Conservation (phyloP, 73 alveolate species). For the Breviolum minutum region DNA sequence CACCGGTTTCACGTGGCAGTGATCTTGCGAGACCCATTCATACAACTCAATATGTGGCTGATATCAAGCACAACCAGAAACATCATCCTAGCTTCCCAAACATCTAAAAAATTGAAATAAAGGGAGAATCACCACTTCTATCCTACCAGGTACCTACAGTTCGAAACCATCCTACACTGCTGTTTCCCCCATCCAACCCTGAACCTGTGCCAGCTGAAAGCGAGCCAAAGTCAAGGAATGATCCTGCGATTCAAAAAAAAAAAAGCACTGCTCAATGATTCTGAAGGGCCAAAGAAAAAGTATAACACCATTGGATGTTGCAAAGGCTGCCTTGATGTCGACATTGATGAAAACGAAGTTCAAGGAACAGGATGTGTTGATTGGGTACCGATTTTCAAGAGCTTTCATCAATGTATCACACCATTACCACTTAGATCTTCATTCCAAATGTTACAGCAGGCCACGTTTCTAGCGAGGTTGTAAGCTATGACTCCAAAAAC, state of each 20-base stretch:
- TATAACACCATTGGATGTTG: background rate
- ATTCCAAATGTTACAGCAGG: background rate
- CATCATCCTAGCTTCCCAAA: background rate
- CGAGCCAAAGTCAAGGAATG: background rate
- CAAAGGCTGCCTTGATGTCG: background rate
- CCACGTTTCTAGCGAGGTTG: no score
- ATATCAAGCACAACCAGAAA: background rate
- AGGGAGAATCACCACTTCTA: background rate
- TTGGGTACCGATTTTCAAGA: background rate
- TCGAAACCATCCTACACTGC: no score
- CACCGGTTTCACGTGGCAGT: no score
- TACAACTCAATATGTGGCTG: background rate
- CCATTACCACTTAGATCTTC: background rate
- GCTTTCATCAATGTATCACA: background rate
- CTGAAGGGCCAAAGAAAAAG: background rate
- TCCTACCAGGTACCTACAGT: no score
- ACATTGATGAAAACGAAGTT: background rate
- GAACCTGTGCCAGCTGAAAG: conserved; percentile 45
- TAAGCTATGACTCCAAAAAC: background rate
- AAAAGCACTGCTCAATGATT: background rate
- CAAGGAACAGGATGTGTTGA: background rate
- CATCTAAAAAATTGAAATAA: background rate
- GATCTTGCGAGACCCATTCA: no score
- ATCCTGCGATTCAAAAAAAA: background rate
- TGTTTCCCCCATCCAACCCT: background rate